Base-by-base conservation (phyloP, 768 basidiomycete genomes). In the Naganishia friedmannii region DNA sequence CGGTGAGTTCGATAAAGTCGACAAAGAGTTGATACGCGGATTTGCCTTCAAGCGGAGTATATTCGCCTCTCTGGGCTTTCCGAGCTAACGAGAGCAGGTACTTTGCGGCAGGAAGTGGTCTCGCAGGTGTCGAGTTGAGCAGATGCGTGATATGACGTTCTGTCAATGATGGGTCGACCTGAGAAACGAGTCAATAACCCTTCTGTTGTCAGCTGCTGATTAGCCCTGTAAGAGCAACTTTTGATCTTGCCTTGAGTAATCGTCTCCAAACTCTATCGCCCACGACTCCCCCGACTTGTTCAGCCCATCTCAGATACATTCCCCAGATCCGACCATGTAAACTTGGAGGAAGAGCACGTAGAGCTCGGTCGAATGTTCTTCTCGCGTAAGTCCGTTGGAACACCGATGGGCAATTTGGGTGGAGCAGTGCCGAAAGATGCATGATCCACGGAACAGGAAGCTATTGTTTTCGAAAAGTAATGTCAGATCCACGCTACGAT, bases 21-120 rank as follows among this genome's bases (percentile, higher is more conserved):
- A 88, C 88, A 26, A 99, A 87, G 3, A 98, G 85, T 76, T 97
- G 93, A 77, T 96, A 97, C 0, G 95, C 89, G 70, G 93, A 94
- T 82, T 97, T 97, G 58, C 90, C 91, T 79, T 97, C 93, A 0
- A 91, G 88, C 70, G 91, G 92, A 17, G 83, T 84, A 77, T 96
- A 97, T 70, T 88, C 87, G 29, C 93, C 93, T 48, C 86, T 85
- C 0, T 89, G 85, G 2, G 95, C 92, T 77, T 90, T 90, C 66
- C 93, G 86, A 32, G 92, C 91, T 69, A 98, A 82, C 2, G 87
- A 86, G 32, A 99, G 84, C 28, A 96, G 84, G 19, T 95, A 85
- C 78, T 99, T 99, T 5, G 93, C 92, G 1, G 95, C 93, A 80
- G 95, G 92, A 31, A 98, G 86, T 0, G 96, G 92, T 55, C 91